A percentile compares a stretch with the other conserved stretches of the same genome.
phyloP scores from a whole-genome alignment of 225 moss, liverwort and hornwort species.

The Ulota crispa region DNA sequence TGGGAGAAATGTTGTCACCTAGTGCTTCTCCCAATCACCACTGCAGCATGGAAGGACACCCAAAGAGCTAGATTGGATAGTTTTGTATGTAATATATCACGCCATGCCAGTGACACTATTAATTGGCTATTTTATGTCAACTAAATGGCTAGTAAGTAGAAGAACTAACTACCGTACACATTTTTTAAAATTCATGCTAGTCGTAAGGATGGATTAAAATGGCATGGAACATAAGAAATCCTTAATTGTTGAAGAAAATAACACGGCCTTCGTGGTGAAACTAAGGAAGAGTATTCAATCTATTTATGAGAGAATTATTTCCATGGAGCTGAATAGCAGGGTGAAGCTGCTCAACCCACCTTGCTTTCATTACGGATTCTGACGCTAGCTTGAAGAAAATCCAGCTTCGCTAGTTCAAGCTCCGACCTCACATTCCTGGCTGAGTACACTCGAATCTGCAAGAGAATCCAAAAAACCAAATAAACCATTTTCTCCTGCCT shows the following conservation, averaged over 20 bases:
- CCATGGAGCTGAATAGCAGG: background rate
- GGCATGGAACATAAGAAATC: background rate
- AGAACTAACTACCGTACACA: too few species aligned
- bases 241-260: background rate
- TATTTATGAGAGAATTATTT: background rate
- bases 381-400: conserved; percentile 79
- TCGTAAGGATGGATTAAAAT: background rate
- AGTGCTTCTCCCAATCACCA: too few species aligned
- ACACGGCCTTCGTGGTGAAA: background rate
- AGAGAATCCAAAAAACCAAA: background rate
- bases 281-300: background rate
- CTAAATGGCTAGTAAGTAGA: background rate
- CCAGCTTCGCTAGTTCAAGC: conserved; percentile 68
- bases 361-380: conserved; percentile 67
- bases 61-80: too few species aligned
- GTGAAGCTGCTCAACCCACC: conserved; percentile 9
- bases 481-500: background rate
- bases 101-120: too few species aligned
- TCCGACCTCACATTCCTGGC: conserved; percentile 68
- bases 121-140: background rate
- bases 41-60: too few species aligned
- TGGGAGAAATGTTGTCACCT: too few species aligned
- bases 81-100: too few species aligned
- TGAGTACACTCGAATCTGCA: conserved; percentile 80
- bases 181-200: too few species aligned